These are phyloP conservation scores for Fusarium nygamai DNA, from an alignment of 2,329 filamentous ascomycete species.

Conservation along the genomic window DNA sequence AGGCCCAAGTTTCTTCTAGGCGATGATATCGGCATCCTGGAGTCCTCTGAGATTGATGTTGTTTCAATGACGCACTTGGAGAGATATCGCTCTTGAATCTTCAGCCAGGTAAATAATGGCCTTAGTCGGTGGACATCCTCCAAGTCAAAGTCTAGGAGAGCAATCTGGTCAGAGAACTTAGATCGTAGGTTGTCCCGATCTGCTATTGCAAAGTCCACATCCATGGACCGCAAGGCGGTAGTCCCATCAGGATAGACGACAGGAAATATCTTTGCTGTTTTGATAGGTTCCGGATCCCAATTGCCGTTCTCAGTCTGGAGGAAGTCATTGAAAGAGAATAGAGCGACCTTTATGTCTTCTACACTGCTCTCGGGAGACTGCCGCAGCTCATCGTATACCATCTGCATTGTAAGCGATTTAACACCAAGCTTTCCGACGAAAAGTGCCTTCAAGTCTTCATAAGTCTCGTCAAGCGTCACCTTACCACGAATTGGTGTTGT, in stretches of 20 bases:
- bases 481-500: slow-evolving; percentile 17
- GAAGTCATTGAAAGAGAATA: slow-evolving; percentile 21
- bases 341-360: slow-evolving; percentile 1
- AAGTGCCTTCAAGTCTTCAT: not conserved
- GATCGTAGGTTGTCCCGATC: slow-evolving; percentile 15
- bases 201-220: slow-evolving; percentile 23
- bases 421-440: slow-evolving; percentile 25
- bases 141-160: slow-evolving; percentile 27
- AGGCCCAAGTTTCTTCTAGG: slow-evolving; percentile 1
- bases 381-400: slow-evolving; percentile 32
- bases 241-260: slow-evolving; percentile 3
- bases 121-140: slow-evolving; percentile 14
- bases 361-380: not conserved
- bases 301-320: not conserved
- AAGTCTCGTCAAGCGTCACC: slow-evolving; percentile 9
- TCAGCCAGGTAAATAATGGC: slow-evolving; percentile 19
- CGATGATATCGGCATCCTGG: not conserved
- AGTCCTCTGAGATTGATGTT: not conserved
- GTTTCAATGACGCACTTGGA: slow-evolving; percentile 16
- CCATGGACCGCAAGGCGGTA: not conserved
- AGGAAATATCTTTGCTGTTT: slow-evolving; percentile 22
- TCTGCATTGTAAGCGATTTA: slow-evolving; percentile 18
- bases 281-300: slow-evolving; percentile 18
- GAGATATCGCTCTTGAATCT: slow-evolving; percentile 8
- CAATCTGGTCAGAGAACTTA: slow-evolving; percentile 4